Base-by-base conservation (phyloP, 1,139 yeast genomes). In the Saccharomyces hybrid region DNA sequence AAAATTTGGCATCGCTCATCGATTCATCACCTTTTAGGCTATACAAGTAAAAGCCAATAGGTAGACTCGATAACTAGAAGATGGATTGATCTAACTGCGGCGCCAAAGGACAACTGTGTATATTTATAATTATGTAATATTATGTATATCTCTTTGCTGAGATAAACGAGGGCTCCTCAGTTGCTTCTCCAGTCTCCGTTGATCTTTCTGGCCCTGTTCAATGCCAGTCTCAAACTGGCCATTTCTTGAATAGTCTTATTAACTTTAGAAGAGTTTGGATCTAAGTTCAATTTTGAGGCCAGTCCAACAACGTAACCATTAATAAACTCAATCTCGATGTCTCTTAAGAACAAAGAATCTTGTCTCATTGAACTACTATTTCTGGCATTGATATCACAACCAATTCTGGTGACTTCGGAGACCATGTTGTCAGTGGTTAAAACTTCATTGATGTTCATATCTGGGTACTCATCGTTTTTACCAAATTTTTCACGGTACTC, bases 321-420 rank as follows among this genome's bases (percentile, higher is more conserved):
- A 57, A 91, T 83, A 68, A 79, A 86, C 57, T 84, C 86, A 31
- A 91, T 79, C 66, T 91, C 99, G 0, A 95, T 86, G 27, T 75
- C 76, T 59, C 83, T 77, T 53, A 82, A 73, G 59, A 78, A 74
- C 49, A 80, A 69, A 1, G 86, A 77, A 64, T 91, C 98, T 61
- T 87, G 89, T 63, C 96, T 78, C 98, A 91, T 93, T 1, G 96
- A 88, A 7, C 95, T 83, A 53, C 86, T 81, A 71, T 90, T 93
- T 50, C 75, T 69, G 0, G 79, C 77, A 26, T 76, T 70, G 46
- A 82, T 73, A 9, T 80, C 78, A 3, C 77, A 70, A 4, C 75
- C 76, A 16, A 70, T 74, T 19, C 73, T 58, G 5, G 85, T 85
- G 2, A 76, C 68, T 29, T 62, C 61, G 0, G 74, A 68, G 21